Base-by-base conservation (phyloP, 2,329 filamentous ascomycete species). In the Xylaria multiplex region DNA sequence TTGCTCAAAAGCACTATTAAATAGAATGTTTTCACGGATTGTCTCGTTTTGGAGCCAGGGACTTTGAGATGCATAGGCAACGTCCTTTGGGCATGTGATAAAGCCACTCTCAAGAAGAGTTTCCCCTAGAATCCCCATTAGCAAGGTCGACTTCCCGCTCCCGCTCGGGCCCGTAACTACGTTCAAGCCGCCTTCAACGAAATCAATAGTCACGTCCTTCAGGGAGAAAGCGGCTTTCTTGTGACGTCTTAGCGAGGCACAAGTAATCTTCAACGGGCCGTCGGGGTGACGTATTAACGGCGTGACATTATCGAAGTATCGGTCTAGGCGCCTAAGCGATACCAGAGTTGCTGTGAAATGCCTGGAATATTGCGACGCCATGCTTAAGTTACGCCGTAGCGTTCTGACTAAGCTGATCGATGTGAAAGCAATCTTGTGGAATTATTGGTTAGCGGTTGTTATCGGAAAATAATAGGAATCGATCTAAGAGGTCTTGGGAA, bases 31-130 rank as follows among this genome's bases (percentile, higher is more conserved):
- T 49, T 84, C 81, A 49, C 81, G 81, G 48, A 88, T 81, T 0
- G 84, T 85, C 37, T 84, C 84, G 61, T 86, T 87, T 70, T 87
- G 85, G 4, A 88, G 77, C 86, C 86, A 88, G 0, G 86, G 77
- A 2, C 83, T 84, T 65, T 88, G 86, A 1, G 86, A 86, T 6
- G 85, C 84, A 74, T 85, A 88, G 0, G 85, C 86, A 32, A 88
- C 79, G 62, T 87, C 85, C 22, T 78, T 77, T 0, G 85, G 84
- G 6, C 82, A 79, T 3, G 82, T 83, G 19, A 87, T 79, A 16
- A 75, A 73, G 16, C 85, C 86, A 2, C 70, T 69, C 59, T 85
- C 83, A 30, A 85, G 73, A 54, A 85, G 78, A 1, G 85, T 85
- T 73, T 88, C 85, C 11, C 86, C 85, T 3, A 88, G 77, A 14